Evolutionary conservation across 129 eudicot genomes (phyloP).

Genomic region (Erigeron canadensis): DNA sequence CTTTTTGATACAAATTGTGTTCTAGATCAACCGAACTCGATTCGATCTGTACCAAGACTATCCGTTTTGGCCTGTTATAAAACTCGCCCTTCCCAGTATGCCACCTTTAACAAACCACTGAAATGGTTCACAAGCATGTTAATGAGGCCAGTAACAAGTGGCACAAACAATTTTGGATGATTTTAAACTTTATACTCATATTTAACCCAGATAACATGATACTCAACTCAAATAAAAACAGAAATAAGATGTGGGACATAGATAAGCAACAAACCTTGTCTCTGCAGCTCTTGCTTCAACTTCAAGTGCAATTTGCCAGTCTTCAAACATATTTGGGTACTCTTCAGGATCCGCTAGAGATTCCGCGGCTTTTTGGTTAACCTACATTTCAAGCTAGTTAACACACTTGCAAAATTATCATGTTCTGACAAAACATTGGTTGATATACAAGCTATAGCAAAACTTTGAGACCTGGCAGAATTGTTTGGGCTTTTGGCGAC

Average conservation of each 20-base stretch:
- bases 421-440: background rate
- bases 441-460: background rate
- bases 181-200: background rate
- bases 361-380: constrained; percentile 93
- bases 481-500: background rate
- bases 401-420: constrained; percentile 9
- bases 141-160: background rate
- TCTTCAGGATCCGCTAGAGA: constrained; percentile 96
- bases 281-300: constrained; percentile 86
- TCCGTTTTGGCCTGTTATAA: background rate
- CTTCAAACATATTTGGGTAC: constrained; percentile 91
- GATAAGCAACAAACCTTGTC: constrained; percentile 50
- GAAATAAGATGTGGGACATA: background rate
- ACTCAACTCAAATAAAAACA: constrained; percentile 2
- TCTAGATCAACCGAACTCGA: background rate
- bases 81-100: background rate
- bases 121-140: constrained; percentile 15
- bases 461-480: background rate
- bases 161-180: constrained; percentile 3
- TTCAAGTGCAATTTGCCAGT: constrained; percentile 92
- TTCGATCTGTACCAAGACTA: background rate
- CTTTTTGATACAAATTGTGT: background rate
- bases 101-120: background rate
- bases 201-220: constrained; percentile 9
- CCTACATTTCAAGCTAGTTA: constrained; percentile 46